A percentile compares a stretch with the other conserved stretches of the same genome.
Conservation (phyloP, 352 stramenopile genomes). For the Globisporangium carolinianum region DNA sequence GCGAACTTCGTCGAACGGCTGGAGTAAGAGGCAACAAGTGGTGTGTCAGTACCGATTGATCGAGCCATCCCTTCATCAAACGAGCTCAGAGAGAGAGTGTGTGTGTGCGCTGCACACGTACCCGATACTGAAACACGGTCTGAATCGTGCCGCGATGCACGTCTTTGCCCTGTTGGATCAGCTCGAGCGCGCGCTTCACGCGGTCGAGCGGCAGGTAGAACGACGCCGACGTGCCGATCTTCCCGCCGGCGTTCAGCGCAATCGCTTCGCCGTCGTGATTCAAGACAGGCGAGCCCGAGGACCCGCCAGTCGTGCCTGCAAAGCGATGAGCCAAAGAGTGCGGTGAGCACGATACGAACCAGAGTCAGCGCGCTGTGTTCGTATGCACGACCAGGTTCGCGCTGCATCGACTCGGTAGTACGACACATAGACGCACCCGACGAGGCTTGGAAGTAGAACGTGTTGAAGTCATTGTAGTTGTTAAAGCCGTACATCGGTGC, state of each 20-base stretch:
- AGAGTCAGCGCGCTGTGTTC: too few relatives aligned
- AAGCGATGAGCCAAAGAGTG: constrained; percentile 7
- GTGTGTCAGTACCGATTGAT: background rate
- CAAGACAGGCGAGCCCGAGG: constrained; percentile 84
- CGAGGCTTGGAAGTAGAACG: constrained; percentile 90
- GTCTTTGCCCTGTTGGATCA: constrained; percentile 58
- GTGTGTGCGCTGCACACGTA: background rate
- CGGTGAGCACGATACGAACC: too few relatives aligned
- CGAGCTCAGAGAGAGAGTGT: background rate
- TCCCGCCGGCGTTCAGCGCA: constrained; percentile 88
- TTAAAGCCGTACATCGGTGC: constrained; percentile 86
- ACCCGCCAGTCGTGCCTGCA: constrained; percentile 70
- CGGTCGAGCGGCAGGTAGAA: constrained; percentile 90
- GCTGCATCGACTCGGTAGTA: too few relatives aligned
- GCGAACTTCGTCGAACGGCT: constrained; percentile 87
- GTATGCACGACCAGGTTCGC: too few relatives aligned
- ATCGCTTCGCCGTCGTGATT: constrained; percentile 86
- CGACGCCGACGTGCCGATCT: constrained; percentile 77
- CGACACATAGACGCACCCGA: constrained; percentile 27
- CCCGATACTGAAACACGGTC: constrained; percentile 86
- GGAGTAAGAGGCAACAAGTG: background rate
- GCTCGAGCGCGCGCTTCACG: constrained; percentile 82
- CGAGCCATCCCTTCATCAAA: too few relatives aligned
- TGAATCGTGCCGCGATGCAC: constrained; percentile 86
- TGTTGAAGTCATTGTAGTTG: constrained; percentile 93